These are phyloP conservation scores for Arachis stenosperma DNA, from an alignment of 306 rosid species.

Conservation along the genomic window DNA sequence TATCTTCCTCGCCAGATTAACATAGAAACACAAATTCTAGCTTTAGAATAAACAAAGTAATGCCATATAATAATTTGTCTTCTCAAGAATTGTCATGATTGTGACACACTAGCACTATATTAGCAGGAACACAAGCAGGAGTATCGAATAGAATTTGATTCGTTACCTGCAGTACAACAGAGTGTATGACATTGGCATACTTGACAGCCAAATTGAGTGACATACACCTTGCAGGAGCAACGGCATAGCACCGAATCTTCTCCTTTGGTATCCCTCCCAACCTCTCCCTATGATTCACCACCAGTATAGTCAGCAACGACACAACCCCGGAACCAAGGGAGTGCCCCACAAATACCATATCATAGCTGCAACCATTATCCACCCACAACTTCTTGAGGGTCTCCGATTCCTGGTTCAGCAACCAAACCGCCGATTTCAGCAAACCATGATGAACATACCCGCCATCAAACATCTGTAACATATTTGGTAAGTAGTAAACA, in stretches of 20 bases:
- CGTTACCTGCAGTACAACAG: constrained; percentile 76
- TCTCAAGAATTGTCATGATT: background rate
- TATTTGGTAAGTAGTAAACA: background rate
- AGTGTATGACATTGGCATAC: constrained; percentile 85
- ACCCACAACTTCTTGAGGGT: constrained; percentile 67
- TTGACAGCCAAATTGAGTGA: constrained; percentile 94
- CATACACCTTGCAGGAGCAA: constrained; percentile 95
- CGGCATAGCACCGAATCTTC: constrained; percentile 67
- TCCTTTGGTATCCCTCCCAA: constrained; percentile 76
- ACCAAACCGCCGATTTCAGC: constrained; percentile 80
- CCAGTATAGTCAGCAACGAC: constrained; percentile 66
- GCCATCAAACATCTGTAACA: constrained; percentile 69
- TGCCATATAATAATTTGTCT: background rate
- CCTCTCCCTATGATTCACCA: constrained; percentile 60
- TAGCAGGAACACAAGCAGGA: background rate
- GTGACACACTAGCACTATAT: background rate
- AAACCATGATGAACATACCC: constrained; percentile 87
- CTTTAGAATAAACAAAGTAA: background rate
- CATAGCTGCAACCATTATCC: constrained; percentile 62
- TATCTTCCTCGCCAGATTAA: no score
- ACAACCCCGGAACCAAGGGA: constrained; percentile 94
- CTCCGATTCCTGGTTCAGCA: constrained; percentile 76
- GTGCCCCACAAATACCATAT: constrained; percentile 83
- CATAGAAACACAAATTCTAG: background rate
- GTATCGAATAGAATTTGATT: background rate